These are phyloP conservation scores for Xylariaceae sp. DNA, from an alignment of 2,329 filamentous ascomycete species.

Conservation along the genomic window DNA sequence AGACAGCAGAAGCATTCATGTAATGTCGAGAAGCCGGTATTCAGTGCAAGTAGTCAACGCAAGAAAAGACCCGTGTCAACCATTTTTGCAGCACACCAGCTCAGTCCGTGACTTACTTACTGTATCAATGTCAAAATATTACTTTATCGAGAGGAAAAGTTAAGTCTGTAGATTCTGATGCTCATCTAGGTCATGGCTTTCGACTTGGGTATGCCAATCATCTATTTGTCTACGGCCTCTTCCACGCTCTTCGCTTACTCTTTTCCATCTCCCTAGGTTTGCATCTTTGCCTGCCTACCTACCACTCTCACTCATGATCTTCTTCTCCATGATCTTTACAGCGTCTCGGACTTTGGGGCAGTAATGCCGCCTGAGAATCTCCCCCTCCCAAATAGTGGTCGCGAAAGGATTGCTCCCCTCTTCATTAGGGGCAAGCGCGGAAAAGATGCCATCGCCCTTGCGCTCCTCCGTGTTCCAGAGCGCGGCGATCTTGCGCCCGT, in stretches of 20 bases:
- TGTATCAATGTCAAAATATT: too few species aligned
- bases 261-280: neutral
- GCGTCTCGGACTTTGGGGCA: slow-evolving; percentile 85
- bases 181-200: neutral
- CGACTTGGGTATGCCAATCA: neutral
- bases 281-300: slow-evolving; percentile 7
- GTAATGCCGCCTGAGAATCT: slow-evolving; percentile 84
- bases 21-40: neutral
- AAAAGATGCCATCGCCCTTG: slow-evolving; percentile 87
- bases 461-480: slow-evolving; percentile 96
- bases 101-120: neutral
- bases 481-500: slow-evolving; percentile 81
- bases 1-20: neutral
- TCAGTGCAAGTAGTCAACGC: too few species aligned
- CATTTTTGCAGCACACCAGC: neutral
- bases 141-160: too few species aligned
- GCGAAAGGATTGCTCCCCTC: slow-evolving; percentile 92
- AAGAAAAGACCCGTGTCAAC: too few species aligned
- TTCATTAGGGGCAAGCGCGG: slow-evolving; percentile 73
- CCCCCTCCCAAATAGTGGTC: slow-evolving; percentile 90
- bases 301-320: slow-evolving; percentile 54
- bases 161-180: neutral
- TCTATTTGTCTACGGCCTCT: neutral
- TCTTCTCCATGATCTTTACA: slow-evolving; percentile 72
- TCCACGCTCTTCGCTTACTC: neutral